These are phyloP conservation scores for Colletotrichum limetticola DNA, from an alignment of 2,329 filamentous ascomycete genomes.

Conservation along the genomic window DNA sequence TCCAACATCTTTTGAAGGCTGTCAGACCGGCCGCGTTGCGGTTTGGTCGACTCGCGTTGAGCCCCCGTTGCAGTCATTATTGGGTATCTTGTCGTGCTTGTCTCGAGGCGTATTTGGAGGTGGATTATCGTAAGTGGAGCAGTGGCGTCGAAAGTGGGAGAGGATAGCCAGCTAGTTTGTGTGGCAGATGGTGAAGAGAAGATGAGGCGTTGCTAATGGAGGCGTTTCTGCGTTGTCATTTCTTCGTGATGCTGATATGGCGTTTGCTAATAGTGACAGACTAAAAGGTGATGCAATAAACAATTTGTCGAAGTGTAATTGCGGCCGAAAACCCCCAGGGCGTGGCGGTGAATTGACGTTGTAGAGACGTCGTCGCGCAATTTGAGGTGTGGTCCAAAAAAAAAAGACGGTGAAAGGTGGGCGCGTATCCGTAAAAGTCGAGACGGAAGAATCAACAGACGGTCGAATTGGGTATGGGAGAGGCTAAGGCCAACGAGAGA, in stretches of 20 bases:
- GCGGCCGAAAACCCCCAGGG: constrained; percentile 1
- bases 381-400: neutral
- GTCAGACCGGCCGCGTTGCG: constrained; percentile 19
- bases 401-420: neutral
- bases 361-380: neutral
- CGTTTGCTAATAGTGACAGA: constrained; percentile 1
- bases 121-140: constrained; percentile 6
- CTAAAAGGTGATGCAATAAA: neutral
- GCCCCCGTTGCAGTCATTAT: constrained; percentile 22
- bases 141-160: constrained; percentile 18
- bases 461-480: constrained; percentile 10
- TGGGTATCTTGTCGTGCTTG: neutral
- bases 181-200: constrained; percentile 6
- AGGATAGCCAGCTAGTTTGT: neutral
- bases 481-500: neutral
- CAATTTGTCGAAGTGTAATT: neutral
- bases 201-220: constrained; percentile 7
- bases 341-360: constrained; percentile 10
- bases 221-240: constrained; percentile 21
- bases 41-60: constrained; percentile 7
- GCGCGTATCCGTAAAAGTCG: neutral
- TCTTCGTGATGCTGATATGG: neutral
- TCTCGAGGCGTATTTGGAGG: constrained; percentile 1
- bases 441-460: constrained; percentile 4
- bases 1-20: constrained; percentile 70